Percentiles rank a stretch among this genome's conserved stretches.
phyloP scores from a whole-genome alignment of 345 rosid genomes.

The Citrus mangshanensis region DNA sequence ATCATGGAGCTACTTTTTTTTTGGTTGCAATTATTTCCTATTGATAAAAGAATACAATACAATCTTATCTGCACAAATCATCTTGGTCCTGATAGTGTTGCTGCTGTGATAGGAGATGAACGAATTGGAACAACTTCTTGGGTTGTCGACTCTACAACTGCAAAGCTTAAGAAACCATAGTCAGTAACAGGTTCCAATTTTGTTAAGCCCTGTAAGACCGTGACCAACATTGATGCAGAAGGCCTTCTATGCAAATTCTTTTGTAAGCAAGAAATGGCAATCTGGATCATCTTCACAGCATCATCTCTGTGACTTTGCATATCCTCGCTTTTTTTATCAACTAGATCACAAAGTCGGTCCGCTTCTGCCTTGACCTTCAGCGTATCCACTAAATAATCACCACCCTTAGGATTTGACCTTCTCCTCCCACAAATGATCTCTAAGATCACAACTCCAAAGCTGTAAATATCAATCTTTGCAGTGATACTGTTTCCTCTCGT shows the following conservation, averaged over 20 bases:
- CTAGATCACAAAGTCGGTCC: background rate
- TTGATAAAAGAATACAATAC: too few relatives aligned
- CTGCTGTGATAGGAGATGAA: background rate
- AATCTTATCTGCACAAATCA: background rate
- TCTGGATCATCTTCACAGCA: conserved; percentile 7
- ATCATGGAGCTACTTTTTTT: too few relatives aligned
- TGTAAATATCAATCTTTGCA: conserved; percentile 26
- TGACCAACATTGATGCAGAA: conserved; percentile 9
- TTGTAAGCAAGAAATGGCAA: conserved; percentile 15
- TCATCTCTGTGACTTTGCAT: conserved; percentile 8
- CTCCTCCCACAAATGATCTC: conserved; percentile 11
- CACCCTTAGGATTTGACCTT: background rate
- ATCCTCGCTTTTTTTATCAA: background rate
- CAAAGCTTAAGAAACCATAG: background rate
- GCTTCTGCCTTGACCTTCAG: conserved; percentile 2
- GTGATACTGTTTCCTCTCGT: conserved; percentile 4
- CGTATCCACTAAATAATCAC: background rate
- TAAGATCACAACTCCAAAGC: conserved; percentile 6
- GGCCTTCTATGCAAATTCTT: conserved; percentile 7
- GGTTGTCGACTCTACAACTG: background rate
- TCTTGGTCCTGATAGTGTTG: background rate
- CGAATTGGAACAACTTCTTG: background rate
- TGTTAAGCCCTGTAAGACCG: conserved; percentile 4
- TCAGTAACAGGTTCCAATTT: conserved; percentile 5
- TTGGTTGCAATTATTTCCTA: too few relatives aligned